Conservation (phyloP, 2,329 filamentous ascomycete species). For the Aureobasidium sp. region DNA sequence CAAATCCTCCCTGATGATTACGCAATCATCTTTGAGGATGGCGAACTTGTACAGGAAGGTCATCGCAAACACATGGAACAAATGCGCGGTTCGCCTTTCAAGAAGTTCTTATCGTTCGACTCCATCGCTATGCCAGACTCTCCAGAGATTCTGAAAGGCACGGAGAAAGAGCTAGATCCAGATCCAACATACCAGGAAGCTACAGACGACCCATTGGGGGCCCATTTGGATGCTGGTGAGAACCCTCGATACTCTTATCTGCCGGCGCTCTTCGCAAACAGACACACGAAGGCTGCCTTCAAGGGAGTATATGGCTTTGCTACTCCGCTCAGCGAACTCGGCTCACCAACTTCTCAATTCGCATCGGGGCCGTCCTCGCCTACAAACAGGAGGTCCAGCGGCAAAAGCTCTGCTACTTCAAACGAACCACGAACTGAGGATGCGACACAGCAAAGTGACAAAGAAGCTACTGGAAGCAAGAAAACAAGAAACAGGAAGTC, state of each 20-base stretch:
- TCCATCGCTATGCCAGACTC: neutral
- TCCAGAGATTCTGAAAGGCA: neutral
- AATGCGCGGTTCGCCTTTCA: slow-evolving; percentile 24
- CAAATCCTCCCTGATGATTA: slow-evolving; percentile 68
- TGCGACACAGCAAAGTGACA: neutral
- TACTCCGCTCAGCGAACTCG: neutral
- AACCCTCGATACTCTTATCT: slow-evolving; percentile 22
- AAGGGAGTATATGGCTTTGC: slow-evolving; percentile 1
- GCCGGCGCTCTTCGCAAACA: slow-evolving; percentile 19
- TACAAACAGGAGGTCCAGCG: neutral
- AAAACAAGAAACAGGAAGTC: neutral
- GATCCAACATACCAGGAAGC: neutral
- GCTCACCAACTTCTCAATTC: neutral
- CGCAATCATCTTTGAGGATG: slow-evolving; percentile 69
- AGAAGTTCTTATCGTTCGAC: slow-evolving; percentile 21
- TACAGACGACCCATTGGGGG: slow-evolving; percentile 21
- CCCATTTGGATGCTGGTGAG: slow-evolving; percentile 22
- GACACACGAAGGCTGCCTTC: slow-evolving; percentile 7
- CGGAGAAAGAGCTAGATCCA: neutral
- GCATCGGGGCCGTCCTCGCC: neutral
- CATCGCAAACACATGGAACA: slow-evolving; percentile 48
- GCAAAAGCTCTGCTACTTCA: neutral
- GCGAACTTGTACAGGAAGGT: slow-evolving; percentile 61
- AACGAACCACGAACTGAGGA: neutral
- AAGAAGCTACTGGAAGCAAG: neutral